Base-by-base conservation (phyloP, 805 yeast genomes). In the Nakazawaea ambrosiae region DNA sequence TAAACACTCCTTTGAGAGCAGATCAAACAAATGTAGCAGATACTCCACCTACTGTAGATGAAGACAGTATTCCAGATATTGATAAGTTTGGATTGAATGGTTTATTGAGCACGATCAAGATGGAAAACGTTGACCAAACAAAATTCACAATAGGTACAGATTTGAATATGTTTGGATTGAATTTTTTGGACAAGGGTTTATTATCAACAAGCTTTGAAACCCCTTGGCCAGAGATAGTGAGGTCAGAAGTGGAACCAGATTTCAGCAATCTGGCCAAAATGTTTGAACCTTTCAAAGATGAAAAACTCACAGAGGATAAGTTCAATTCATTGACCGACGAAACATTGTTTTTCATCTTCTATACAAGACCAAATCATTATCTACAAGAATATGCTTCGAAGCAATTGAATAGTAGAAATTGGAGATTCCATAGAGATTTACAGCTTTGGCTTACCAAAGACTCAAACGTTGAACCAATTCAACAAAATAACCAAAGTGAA, bases 371-470 rank as follows among this genome's bases (percentile, higher is more conserved):
- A 4, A 78, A 87, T 38, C 97, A 92, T 55, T 78, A 87, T 4
- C 66, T 90, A 55, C 99, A 92, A 59, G 98, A 92, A 56, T 73
- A 88, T 40, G 94, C 95, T 4, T 94, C 97, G 5, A 69, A 90
- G 42, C 97, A 90, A 57, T 71, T 92, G 48, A 86, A 87, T 50
- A 78, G 78, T 45, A 72, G 98, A 50, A 92, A 90, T 61, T 92
- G 99, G 99, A 74, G 97, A 48, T 92, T 85, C 54, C 98, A 92
- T 61, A 90, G 88, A 61, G 95, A 87, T 44, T 72, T 92, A 40
- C 94, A 89, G 63, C 88, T 92, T 36, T 92, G 98, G 98, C 65
- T 92, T 42, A 92, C 98, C 10, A 92, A 92, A 58, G 96, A 88
- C 51, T 84, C 95, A 20, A 75, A 77, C 49, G 78, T 79, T 44